These are phyloP conservation scores for Wallacemonas sp. DNA, from an alignment of 208 protist genomes.

Conservation along the genomic window DNA sequence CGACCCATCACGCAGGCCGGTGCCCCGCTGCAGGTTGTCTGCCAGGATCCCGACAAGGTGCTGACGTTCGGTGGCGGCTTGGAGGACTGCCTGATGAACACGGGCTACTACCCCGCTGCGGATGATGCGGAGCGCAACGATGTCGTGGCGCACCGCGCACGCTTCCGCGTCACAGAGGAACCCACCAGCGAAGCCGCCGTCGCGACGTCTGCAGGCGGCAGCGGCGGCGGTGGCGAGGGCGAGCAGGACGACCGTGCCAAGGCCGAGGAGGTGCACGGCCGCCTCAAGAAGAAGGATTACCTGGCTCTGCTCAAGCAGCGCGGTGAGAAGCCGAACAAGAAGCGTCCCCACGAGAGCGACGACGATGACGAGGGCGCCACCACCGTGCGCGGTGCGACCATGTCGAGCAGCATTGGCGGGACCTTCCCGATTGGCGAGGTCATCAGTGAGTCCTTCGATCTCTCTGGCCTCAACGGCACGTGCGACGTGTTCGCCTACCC, in stretches of 20 bases:
- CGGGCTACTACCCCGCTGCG: constrained; percentile 79
- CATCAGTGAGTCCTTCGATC: constrained; percentile 87
- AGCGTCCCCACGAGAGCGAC: constrained; percentile 29
- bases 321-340: constrained; percentile 54
- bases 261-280: constrained; percentile 31
- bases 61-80: constrained; percentile 72
- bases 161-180: constrained; percentile 36
- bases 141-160: constrained; percentile 57
- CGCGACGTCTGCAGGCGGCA: constrained; percentile 8
- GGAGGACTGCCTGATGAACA: constrained; percentile 89
- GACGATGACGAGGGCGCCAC: constrained; percentile 39
- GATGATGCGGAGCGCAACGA: constrained; percentile 60
- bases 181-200: background rate
- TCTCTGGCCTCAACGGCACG: constrained; percentile 75
- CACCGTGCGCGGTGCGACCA: constrained; percentile 42
- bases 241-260: background rate
- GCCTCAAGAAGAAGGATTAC: constrained; percentile 83
- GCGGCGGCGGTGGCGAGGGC: too few relatives aligned
- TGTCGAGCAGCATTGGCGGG: constrained; percentile 84
- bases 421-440: constrained; percentile 92
- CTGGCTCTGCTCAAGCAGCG: constrained; percentile 52
- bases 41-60: constrained; percentile 41
- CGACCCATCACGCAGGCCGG: constrained; percentile 47
- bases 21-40: constrained; percentile 62
- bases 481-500: constrained; percentile 88